A percentile compares a stretch with the other conserved stretches of the same genome.
These are phyloP conservation scores for Kluyveromyces starmeri DNA, from an alignment of 805 yeast species.

Conservation along the genomic window DNA sequence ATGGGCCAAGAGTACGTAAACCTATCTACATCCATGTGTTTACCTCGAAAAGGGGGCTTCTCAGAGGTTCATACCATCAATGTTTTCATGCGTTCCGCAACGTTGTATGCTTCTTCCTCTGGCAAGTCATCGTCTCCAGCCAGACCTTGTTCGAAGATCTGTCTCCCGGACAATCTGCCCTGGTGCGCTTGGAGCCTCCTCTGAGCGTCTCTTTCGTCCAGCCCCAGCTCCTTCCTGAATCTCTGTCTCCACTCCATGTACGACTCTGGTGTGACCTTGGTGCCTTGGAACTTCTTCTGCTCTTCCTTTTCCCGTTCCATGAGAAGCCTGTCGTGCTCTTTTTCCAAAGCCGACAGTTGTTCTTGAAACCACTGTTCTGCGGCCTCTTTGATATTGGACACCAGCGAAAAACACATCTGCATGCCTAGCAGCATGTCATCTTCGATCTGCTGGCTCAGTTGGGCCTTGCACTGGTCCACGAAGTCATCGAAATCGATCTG, in stretches of 20 bases:
- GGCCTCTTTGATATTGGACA: slow-evolving; percentile 68
- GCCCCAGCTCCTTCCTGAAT: slow-evolving; percentile 66
- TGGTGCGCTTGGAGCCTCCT: slow-evolving; percentile 51
- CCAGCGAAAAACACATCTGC: slow-evolving; percentile 80
- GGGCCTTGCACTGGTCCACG: slow-evolving; percentile 22
- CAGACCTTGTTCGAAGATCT: slow-evolving; percentile 84
- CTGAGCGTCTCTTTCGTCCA: slow-evolving; percentile 47
- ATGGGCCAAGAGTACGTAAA: no score
- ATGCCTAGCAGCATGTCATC: slow-evolving; percentile 71
- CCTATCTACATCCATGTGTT: no score
- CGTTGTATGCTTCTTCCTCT: slow-evolving; percentile 22
- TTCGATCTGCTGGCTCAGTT: slow-evolving; percentile 33
- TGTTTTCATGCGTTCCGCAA: not conserved
- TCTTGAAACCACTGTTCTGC: slow-evolving; percentile 61
- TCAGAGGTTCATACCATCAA: not conserved
- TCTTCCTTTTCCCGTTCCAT: slow-evolving; percentile 67
- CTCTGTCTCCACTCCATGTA: slow-evolving; percentile 61
- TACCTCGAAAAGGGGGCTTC: no score
- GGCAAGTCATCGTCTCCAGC: slow-evolving; percentile 60
- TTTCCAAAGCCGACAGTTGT: slow-evolving; percentile 48
- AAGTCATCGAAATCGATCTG: slow-evolving; percentile 49
- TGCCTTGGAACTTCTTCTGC: slow-evolving; percentile 84
- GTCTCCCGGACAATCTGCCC: slow-evolving; percentile 78
- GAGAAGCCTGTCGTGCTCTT: slow-evolving; percentile 47
- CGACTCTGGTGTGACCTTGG: slow-evolving; percentile 76